Base-by-base conservation (phyloP, 1,284 basidiomycete genomes). In the Spongiforma sp. region DNA sequence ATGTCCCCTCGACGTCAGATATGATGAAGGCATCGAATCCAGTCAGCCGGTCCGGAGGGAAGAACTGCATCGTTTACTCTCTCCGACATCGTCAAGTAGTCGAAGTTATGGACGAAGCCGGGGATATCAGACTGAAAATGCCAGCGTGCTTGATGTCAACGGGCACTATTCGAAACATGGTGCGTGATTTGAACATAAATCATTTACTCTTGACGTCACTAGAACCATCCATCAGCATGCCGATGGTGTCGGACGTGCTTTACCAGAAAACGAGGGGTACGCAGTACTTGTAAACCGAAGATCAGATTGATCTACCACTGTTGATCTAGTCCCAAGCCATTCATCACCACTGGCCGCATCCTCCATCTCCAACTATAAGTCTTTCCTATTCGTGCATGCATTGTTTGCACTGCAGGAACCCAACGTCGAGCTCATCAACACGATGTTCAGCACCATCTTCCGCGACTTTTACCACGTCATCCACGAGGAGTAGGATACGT, bases 101-200 rank as follows among this genome's bases (percentile, higher is more conserved):
- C 14, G 62, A 71, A 17, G 48, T 63, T 9, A 2, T 71, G 6
- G 54, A 63, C 34, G 62, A 60, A 1, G 60, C 67, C 1, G 71
- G 65, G 3, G 54, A 72, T 1, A 37, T 70, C 15, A 59, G 62
- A 48, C 55, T 64, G 0, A 68, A 57, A 36, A 63, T 73, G 61
- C 62, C 64, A 0, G 71, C 73, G 37, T 70, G 65, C 55, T 24
- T 68, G 12, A 75, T 75, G 71, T 70, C 71, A 8, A 66, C 71
- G 7, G 69, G 67, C 6, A 68, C 65, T 4, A 57, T 68, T 36
- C 62, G 71, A 62, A 34, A 70, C 4, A 72, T 73, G 69, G 71
- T 70, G 14, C 24, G 63, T 58, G 24, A 19, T 34, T 33, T 11
- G 39, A 58, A 4, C 12, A 28, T 52, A 52, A 5, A 2, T 6